A percentile compares a stretch with the other conserved stretches of the same genome.
Evolutionary conservation across 768 basidiomycete species (phyloP).

Genomic region (Lepiota venenata): DNA sequence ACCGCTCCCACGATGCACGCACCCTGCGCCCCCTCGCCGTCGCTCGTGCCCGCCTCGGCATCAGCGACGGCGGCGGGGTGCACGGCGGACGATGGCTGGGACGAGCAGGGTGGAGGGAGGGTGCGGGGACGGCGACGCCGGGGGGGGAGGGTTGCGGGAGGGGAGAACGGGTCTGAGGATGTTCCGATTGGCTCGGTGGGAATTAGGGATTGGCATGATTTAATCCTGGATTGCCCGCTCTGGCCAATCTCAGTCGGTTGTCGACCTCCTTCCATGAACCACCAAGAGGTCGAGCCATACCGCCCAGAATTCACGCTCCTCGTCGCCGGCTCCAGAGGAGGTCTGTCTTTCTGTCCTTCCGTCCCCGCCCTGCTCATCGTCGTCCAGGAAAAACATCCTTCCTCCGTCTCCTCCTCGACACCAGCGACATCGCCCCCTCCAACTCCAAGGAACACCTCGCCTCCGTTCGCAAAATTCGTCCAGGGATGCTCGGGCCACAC

Average conservation of each 20-base stretch:
- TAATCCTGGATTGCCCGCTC: conserved; percentile 63
- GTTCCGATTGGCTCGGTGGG: conserved; percentile 70
- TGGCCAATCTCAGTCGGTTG: conserved; percentile 54
- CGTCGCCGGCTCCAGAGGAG: conserved; percentile 79
- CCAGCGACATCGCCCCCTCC: conserved; percentile 59
- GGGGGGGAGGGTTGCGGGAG: conserved; percentile 4
- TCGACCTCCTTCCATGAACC: conserved; percentile 51
- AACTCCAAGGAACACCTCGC: conserved; percentile 74
- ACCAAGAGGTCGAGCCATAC: conserved; percentile 47
- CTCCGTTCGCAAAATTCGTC: conserved; percentile 78
- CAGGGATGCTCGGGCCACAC: conserved; percentile 73
- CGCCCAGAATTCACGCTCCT: conserved; percentile 60
- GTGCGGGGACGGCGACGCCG: conserved; percentile 1
- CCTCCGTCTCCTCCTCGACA: conserved; percentile 82
- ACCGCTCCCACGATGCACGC: conserved; percentile 44
- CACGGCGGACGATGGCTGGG: not conserved
- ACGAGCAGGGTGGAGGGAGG: not conserved
- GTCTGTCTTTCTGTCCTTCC: conserved; percentile 28
- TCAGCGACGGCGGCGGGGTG: not conserved
- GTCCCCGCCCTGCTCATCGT: conserved; percentile 15
- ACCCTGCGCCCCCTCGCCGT: conserved; percentile 25
- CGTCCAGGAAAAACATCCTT: conserved; percentile 77
- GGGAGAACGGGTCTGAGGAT: conserved; percentile 32
- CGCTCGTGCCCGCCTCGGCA: not conserved
- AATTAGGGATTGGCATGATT: conserved; percentile 46